Conservation (phyloP, 495 filamentous ascomycete genomes). For the Parachaetomium inaequale region DNA sequence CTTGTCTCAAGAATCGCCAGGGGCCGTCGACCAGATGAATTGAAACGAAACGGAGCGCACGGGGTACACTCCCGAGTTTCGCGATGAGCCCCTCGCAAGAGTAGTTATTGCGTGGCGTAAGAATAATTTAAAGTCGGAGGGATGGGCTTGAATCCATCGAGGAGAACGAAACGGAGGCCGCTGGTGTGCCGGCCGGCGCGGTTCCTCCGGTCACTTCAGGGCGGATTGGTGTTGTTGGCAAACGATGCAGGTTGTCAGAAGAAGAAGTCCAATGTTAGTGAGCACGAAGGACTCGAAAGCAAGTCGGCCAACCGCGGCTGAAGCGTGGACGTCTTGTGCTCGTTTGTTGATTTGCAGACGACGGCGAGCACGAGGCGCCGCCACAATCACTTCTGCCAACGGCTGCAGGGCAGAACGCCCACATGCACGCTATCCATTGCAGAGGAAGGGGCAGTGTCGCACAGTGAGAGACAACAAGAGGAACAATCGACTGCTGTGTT, state of each 20-base stretch:
- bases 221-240: no score
- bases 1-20: background rate
- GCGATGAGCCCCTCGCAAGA: background rate
- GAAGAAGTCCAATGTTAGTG: background rate
- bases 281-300: background rate
- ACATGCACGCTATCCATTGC: background rate
- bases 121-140: no score
- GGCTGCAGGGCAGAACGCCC: background rate
- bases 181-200: background rate
- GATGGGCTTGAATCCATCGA: no score
- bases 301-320: constrained; percentile 3
- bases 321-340: background rate
- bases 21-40: background rate
- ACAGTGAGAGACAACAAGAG: background rate
- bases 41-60: constrained; percentile 7
- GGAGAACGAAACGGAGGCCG: background rate
- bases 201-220: background rate
- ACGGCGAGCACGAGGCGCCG: background rate
- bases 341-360: background rate
- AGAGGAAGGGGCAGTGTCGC: background rate
- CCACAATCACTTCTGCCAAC: background rate
- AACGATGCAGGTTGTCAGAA: no score
- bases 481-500: background rate
- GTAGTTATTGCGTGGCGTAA: no score
- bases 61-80: background rate